phyloP scores from a whole-genome alignment of 2,329 filamentous ascomycete genomes.

The Remersonia thermophila region DNA sequence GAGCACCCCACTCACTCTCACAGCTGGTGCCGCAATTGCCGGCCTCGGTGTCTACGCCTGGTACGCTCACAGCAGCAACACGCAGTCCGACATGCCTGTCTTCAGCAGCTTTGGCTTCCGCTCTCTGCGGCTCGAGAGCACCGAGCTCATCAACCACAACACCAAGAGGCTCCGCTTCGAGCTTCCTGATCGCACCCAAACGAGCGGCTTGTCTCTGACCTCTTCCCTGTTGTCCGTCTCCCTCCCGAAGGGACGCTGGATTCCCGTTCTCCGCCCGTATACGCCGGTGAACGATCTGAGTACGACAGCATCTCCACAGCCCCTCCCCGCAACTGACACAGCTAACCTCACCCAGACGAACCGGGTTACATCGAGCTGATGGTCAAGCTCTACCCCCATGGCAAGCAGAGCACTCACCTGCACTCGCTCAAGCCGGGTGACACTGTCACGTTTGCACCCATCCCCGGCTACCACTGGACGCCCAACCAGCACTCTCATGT shows the following conservation, averaged over 20 bases:
- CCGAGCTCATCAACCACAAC: constrained; percentile 44
- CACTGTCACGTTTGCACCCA: constrained; percentile 42
- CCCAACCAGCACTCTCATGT: constrained; percentile 38
- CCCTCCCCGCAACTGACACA: neutral
- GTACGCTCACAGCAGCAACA: constrained; percentile 10
- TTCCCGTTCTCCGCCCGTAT: constrained; percentile 53
- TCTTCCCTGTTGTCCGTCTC: constrained; percentile 49
- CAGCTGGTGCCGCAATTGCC: constrained; percentile 15
- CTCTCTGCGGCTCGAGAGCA: constrained; percentile 36
- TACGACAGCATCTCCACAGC: constrained; percentile 18
- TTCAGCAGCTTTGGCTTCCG: constrained; percentile 26
- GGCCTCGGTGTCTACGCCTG: constrained; percentile 16
- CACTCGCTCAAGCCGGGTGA: constrained; percentile 53
- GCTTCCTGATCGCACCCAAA: constrained; percentile 33
- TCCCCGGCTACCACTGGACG: constrained; percentile 43
- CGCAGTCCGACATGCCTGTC: constrained; percentile 11
- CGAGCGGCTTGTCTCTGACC: constrained; percentile 38
- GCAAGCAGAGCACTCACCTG: constrained; percentile 52
- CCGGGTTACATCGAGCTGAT: constrained; percentile 50
- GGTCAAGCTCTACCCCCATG: constrained; percentile 56
- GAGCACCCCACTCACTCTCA: constrained; percentile 2
- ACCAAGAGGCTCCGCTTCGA: constrained; percentile 46
- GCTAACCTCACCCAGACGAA: constrained; percentile 29
- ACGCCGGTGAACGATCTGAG: constrained; percentile 47
- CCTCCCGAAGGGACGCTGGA: constrained; percentile 42